phyloP scores from a whole-genome alignment of 805 yeast genomes.

The Barnettozyma pratensis region DNA sequence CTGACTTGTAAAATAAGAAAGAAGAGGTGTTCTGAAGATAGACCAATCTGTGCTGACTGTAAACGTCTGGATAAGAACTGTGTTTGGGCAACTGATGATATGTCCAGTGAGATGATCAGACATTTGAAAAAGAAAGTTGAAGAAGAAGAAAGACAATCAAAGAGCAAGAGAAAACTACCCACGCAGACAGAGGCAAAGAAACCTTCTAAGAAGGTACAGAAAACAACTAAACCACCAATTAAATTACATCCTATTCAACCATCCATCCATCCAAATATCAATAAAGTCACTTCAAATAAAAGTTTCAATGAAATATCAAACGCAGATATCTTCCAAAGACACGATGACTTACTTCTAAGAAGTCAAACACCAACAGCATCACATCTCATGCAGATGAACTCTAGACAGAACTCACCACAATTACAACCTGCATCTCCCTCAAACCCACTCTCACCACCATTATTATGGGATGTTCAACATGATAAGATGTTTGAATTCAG shows the following conservation, averaged over 20 bases:
- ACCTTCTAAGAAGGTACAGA: background rate
- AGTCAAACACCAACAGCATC: constrained; percentile 22
- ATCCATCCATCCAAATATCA: background rate
- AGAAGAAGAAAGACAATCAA: constrained; percentile 16
- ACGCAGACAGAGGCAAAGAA: background rate
- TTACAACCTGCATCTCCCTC: constrained; percentile 3
- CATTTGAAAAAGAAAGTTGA: constrained; percentile 25
- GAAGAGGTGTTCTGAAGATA: constrained; percentile 70
- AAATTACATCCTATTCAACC: background rate
- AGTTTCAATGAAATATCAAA: constrained; percentile 3
- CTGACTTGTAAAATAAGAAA: constrained; percentile 63
- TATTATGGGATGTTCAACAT: constrained; percentile 6
- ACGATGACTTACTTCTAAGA: constrained; percentile 10
- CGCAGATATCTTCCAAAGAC: constrained; percentile 7
- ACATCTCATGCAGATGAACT: constrained; percentile 14
- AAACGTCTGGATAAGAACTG: constrained; percentile 57
- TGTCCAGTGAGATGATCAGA: constrained; percentile 26
- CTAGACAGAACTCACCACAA: constrained; percentile 9
- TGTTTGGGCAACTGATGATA: constrained; percentile 56
- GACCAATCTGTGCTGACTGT: constrained; percentile 69
- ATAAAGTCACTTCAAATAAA: background rate
- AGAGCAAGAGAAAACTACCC: constrained; percentile 3
- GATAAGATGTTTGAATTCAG: constrained; percentile 20
- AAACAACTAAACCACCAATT: background rate
- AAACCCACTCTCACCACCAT: background rate